These are phyloP conservation scores for Hemileccinum rubropunctum DNA, from an alignment of 768 basidiomycete species.

Conservation along the genomic window DNA sequence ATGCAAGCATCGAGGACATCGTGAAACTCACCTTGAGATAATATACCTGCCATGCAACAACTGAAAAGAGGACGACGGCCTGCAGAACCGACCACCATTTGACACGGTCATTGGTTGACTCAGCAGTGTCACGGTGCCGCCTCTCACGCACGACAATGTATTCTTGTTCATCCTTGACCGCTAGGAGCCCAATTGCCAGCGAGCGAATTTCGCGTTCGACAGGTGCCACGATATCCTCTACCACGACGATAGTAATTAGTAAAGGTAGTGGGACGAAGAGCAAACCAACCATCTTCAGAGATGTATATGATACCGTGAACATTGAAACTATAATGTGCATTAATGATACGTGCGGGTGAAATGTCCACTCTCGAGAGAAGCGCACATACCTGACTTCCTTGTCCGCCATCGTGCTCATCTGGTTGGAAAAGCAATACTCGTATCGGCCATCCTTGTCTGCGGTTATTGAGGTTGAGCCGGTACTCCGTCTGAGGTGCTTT, in stretches of 20 bases:
- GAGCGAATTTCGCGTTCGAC: conserved; percentile 94
- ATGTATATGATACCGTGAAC: conserved; percentile 97
- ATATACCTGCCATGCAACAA: conserved; percentile 97
- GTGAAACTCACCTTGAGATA: conserved; percentile 74
- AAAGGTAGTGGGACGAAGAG: neutral
- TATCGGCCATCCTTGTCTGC: conserved; percentile 85
- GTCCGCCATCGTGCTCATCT: conserved; percentile 95
- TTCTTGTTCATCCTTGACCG: conserved; percentile 98
- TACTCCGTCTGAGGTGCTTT: conserved; percentile 84
- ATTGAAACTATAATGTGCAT: conserved; percentile 68
- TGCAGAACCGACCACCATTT: conserved; percentile 99
- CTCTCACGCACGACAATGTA: conserved; percentile 95
- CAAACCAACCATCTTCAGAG: conserved; percentile 71
- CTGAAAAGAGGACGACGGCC: conserved; percentile 77
- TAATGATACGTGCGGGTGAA: neutral
- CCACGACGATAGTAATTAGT: conserved; percentile 2
- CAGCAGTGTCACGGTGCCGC: conserved; percentile 91
- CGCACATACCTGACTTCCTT: conserved; percentile 82
- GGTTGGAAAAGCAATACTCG: conserved; percentile 98
- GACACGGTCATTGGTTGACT: conserved; percentile 90
- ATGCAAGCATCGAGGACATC: neutral
- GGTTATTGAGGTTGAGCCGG: conserved; percentile 85
- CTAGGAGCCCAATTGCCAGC: conserved; percentile 73
- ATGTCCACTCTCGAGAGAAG: neutral
- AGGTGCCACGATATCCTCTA: conserved; percentile 80